A percentile compares a stretch with the other conserved stretches of the same genome.
Conservation (phyloP, 768 basidiomycete genomes). For the Tylopilus intermedius region DNA sequence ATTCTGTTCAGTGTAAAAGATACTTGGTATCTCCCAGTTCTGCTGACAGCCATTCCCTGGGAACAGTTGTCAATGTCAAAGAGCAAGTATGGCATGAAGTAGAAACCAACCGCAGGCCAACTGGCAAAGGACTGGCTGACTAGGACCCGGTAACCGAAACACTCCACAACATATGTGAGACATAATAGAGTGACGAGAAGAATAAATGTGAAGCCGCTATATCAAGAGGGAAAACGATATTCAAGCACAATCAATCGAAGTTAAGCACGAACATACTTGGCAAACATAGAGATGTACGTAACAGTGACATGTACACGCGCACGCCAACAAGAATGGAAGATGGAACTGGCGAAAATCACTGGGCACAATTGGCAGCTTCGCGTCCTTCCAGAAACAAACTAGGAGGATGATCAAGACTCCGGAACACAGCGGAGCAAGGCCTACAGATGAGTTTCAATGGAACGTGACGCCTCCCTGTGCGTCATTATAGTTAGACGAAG, state of each 20-base stretch:
- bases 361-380: slow-evolving; percentile 67
- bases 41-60: slow-evolving; percentile 46
- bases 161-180: slow-evolving; percentile 65
- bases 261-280: slow-evolving; percentile 43
- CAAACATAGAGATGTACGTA: slow-evolving; percentile 69
- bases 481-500: neutral
- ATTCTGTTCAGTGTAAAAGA: no score
- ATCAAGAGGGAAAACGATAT: neutral
- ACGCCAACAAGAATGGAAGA: no score
- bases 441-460: slow-evolving; percentile 62
- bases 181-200: slow-evolving; percentile 62
- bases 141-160: slow-evolving; percentile 67
- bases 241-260: no score
- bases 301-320: slow-evolving; percentile 51
- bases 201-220: slow-evolving; percentile 57
- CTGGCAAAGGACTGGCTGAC: slow-evolving; percentile 58
- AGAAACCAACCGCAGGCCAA: slow-evolving; percentile 46
- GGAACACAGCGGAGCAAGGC: slow-evolving; percentile 54
- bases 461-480: slow-evolving; percentile 65
- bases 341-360: slow-evolving; percentile 24
- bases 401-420: slow-evolving; percentile 48
- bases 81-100: neutral
- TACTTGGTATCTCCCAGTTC: slow-evolving; percentile 43
- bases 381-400: slow-evolving; percentile 66
- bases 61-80: no score